A percentile compares a stretch with the other conserved stretches of the same genome.
phyloP scores from a whole-genome alignment of 2,329 filamentous ascomycete genomes.

The Truncatella angustata region DNA sequence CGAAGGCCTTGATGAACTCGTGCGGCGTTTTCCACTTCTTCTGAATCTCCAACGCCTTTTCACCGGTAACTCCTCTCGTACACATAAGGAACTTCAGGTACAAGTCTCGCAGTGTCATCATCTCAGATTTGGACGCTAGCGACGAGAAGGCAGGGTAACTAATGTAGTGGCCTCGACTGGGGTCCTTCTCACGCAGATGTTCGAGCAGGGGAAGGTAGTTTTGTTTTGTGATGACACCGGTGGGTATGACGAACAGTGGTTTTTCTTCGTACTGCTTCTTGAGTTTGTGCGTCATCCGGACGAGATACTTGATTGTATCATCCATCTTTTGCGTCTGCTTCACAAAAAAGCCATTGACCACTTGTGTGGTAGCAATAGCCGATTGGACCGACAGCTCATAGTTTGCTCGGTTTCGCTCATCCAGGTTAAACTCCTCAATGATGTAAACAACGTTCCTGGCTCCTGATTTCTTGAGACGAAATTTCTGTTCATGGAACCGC shows the following conservation, averaged over 20 bases:
- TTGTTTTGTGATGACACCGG: constrained; percentile 56
- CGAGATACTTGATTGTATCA: constrained; percentile 74
- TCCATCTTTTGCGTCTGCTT: constrained; percentile 75
- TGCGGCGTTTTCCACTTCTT: constrained; percentile 73
- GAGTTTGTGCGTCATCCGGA: constrained; percentile 68
- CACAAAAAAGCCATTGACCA: constrained; percentile 76
- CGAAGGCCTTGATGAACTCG: constrained; percentile 69
- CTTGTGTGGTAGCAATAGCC: constrained; percentile 73
- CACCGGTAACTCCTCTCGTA: constrained; percentile 69
- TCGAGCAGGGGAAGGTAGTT: constrained; percentile 66
- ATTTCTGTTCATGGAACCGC: constrained; percentile 82
- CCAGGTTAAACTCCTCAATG: constrained; percentile 69
- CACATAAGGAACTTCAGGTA: constrained; percentile 88
- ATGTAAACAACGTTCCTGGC: constrained; percentile 77
- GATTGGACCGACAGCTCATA: constrained; percentile 69
- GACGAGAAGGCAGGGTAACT: constrained; percentile 71
- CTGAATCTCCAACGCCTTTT: constrained; percentile 79
- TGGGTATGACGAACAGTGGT: constrained; percentile 63
- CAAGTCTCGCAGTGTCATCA: constrained; percentile 70
- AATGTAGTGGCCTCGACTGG: constrained; percentile 54
- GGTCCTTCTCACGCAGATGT: constrained; percentile 54
- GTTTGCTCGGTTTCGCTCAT: constrained; percentile 49
- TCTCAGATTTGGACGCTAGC: constrained; percentile 72
- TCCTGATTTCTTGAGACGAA: constrained; percentile 69
- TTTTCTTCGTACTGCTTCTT: constrained; percentile 62